Percentiles rank a stretch among this genome's conserved stretches.
Evolutionary conservation across 768 basidiomycete species (phyloP).

Genomic region (Ephemerocybe angulata): DNA sequence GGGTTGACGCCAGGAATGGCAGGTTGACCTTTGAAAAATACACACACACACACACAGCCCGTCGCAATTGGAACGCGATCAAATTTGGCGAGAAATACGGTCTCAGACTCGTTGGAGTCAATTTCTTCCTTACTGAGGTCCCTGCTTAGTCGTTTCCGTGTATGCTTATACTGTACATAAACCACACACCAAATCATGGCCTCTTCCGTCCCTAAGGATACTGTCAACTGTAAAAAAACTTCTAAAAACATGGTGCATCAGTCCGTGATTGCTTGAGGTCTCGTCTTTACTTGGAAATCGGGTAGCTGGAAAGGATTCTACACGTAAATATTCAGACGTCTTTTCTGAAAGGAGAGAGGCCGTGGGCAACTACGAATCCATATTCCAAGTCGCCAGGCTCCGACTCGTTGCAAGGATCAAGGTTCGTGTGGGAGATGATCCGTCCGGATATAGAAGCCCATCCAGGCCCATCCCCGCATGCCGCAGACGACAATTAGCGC

Average conservation of each 20-base stretch:
- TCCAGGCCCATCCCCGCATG: not conserved
- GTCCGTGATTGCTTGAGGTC: not conserved
- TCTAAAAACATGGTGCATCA: too few species aligned
- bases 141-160: not conserved
- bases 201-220: too few species aligned
- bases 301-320: not conserved
- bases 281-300: not conserved
- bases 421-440: not conserved
- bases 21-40: too few species aligned
- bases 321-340: not conserved
- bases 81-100: conserved; percentile 49
- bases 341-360: not conserved
- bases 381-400: not conserved
- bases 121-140: conserved; percentile 39
- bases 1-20: too few species aligned
- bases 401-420: not conserved
- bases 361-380: not conserved
- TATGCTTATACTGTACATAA: not conserved
- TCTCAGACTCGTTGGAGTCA: conserved; percentile 56
- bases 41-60: conserved; percentile 28
- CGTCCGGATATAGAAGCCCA: not conserved
- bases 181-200: not conserved
- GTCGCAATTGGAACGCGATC: conserved; percentile 54
- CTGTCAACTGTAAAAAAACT: too few species aligned
- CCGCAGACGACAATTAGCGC: not conserved